Evolutionary conservation across 805 yeast species (phyloP).

Genomic region (Cyberlindnera mississippiensis): DNA sequence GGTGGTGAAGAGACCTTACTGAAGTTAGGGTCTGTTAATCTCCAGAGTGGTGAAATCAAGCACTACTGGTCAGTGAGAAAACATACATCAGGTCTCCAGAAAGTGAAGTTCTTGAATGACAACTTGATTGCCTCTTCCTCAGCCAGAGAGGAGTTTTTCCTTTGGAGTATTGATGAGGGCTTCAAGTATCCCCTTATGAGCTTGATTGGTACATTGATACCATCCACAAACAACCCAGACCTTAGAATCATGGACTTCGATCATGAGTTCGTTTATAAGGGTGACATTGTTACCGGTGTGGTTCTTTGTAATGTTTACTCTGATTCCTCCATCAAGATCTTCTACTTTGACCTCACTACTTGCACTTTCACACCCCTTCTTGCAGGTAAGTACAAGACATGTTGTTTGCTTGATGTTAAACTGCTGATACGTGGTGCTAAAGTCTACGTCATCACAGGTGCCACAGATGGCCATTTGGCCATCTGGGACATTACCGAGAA

Average conservation of each 20-base stretch:
- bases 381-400: slow-evolving; percentile 56
- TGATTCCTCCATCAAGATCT: slow-evolving; percentile 69
- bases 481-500: slow-evolving; percentile 50
- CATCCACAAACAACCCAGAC: slow-evolving; percentile 65
- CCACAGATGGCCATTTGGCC: slow-evolving; percentile 81
- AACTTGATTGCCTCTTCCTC: slow-evolving; percentile 53
- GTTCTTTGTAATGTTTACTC: slow-evolving; percentile 74
- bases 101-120: slow-evolving; percentile 56
- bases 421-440: slow-evolving; percentile 34
- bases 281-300: slow-evolving; percentile 37
- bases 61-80: slow-evolving; percentile 62
- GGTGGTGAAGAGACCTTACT: slow-evolving; percentile 90
- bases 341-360: slow-evolving; percentile 43
- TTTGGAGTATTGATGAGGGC: slow-evolving; percentile 61
- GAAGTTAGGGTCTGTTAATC: slow-evolving; percentile 42
- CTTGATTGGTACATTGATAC: slow-evolving; percentile 50
- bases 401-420: slow-evolving; percentile 69
- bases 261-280: slow-evolving; percentile 36
- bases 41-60: slow-evolving; percentile 38
- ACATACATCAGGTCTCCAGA: slow-evolving; percentile 89
- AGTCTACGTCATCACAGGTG: slow-evolving; percentile 47
- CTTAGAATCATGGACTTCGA: slow-evolving; percentile 87
- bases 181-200: slow-evolving; percentile 41
- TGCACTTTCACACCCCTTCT: slow-evolving; percentile 42
- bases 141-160: slow-evolving; percentile 82